phyloP scores from a whole-genome alignment of 1,284 basidiomycete species.

The Apiotrichum montevideense region DNA sequence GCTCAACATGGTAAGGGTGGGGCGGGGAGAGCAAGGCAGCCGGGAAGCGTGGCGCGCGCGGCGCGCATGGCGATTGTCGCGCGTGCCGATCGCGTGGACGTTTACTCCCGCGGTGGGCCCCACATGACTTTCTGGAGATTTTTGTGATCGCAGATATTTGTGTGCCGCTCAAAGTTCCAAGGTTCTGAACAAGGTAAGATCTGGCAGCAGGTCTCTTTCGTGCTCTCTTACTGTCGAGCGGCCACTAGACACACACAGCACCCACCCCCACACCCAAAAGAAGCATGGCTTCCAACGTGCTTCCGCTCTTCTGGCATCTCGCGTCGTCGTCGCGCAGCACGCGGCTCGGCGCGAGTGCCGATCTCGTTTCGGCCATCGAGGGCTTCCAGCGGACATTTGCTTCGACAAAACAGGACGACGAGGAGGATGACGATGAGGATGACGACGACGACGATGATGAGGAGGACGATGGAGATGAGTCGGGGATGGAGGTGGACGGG shows the following conservation, averaged over 20 bases:
- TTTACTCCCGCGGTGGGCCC: no score
- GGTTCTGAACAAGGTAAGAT: no score
- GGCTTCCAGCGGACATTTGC: slow-evolving; percentile 64
- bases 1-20: no score
- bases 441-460: slow-evolving; percentile 45
- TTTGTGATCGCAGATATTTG: no score
- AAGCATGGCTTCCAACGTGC: slow-evolving; percentile 45
- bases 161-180: no score
- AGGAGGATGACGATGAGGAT: slow-evolving; percentile 32
- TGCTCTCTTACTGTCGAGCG: background rate
- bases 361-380: slow-evolving; percentile 72
- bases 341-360: slow-evolving; percentile 76
- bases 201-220: no score
- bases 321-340: slow-evolving; percentile 75
- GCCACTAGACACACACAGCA: background rate
- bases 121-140: no score
- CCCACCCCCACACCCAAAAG: background rate
- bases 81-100: no score
- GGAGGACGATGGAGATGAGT: slow-evolving; percentile 46
- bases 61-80: no score
- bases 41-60: no score
- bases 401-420: slow-evolving; percentile 35
- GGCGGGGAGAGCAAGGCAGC: no score
- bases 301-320: slow-evolving; percentile 89
- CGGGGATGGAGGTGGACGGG: slow-evolving; percentile 24